Percentiles rank a stretch among this genome's conserved stretches.
Conservation (phyloP, 1,284 basidiomycete genomes). For the Melampsora abietis-canadensis region DNA sequence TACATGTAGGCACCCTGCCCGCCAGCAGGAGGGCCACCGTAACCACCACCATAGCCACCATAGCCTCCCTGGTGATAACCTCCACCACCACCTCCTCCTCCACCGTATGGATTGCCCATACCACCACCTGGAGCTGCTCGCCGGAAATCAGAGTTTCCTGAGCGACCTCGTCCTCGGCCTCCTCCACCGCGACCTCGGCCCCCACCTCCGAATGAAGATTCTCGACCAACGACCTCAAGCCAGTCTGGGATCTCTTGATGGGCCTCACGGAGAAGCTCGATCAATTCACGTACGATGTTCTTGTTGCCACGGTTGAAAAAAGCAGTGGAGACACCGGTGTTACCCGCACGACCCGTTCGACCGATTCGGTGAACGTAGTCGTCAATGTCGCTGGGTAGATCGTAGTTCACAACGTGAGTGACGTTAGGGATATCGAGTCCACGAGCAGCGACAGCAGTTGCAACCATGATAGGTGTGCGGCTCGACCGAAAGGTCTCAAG, state of each 20-base stretch:
- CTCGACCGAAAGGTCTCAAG: constrained; percentile 93
- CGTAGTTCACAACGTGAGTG: constrained; percentile 97
- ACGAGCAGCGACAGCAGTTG: constrained; percentile 96
- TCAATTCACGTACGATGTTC: constrained; percentile 84
- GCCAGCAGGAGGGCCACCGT: constrained; percentile 46
- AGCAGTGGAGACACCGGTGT: constrained; percentile 87
- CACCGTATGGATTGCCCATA: constrained; percentile 53
- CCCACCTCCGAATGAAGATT: constrained; percentile 43
- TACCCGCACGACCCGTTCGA: constrained; percentile 98
- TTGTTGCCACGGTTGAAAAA: constrained; percentile 91
- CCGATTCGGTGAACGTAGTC: constrained; percentile 98
- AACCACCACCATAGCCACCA: constrained; percentile 21
- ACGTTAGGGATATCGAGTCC: constrained; percentile 99
- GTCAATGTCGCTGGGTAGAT: constrained; percentile 96
- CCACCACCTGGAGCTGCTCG: constrained; percentile 52
- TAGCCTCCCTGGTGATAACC: constrained; percentile 18
- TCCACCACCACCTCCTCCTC: constrained; percentile 41
- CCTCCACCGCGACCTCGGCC: constrained; percentile 54
- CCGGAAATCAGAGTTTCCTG: constrained; percentile 61
- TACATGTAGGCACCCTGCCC: constrained; percentile 44
- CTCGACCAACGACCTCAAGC: constrained; percentile 59
- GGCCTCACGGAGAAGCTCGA: constrained; percentile 90
- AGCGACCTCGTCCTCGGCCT: constrained; percentile 60
- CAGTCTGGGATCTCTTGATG: constrained; percentile 94
- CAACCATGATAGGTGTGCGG: constrained; percentile 91